phyloP scores from a whole-genome alignment of 768 basidiomycete genomes.

The Hygrocybe coccinea region DNA sequence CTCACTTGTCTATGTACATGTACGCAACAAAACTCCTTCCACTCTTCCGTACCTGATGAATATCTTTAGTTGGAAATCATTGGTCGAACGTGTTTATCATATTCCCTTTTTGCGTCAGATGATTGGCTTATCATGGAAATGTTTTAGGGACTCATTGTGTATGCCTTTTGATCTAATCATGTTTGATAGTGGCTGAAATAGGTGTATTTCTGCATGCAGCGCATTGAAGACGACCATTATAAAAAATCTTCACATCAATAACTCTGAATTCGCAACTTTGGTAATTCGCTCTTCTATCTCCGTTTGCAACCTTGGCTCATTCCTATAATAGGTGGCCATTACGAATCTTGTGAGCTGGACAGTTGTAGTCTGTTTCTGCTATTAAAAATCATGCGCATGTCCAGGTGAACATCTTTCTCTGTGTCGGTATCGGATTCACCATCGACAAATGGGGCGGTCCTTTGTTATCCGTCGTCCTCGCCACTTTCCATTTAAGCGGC shows the following conservation, averaged over 20 bases:
- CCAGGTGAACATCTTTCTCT: slow-evolving; percentile 41
- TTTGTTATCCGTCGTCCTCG: slow-evolving; percentile 33
- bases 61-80: slow-evolving; percentile 35
- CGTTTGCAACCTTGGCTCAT: background rate
- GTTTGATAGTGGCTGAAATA: background rate
- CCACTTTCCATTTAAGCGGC: slow-evolving; percentile 35
- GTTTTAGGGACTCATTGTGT: slow-evolving; percentile 38
- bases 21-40: slow-evolving; percentile 17
- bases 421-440: slow-evolving; percentile 35
- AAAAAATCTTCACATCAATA: slow-evolving; percentile 39
- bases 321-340: slow-evolving; percentile 27
- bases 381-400: background rate
- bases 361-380: background rate
- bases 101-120: background rate
- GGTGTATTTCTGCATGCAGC: slow-evolving; percentile 19
- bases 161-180: slow-evolving; percentile 9
- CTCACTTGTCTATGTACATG: slow-evolving; percentile 40
- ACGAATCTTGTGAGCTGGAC: slow-evolving; percentile 30
- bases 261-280: slow-evolving; percentile 41
- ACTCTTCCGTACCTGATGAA: background rate
- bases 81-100: slow-evolving; percentile 36
- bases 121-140: background rate
- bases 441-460: slow-evolving; percentile 42
- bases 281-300: slow-evolving; percentile 15
- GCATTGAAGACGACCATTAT: slow-evolving; percentile 41